A percentile compares a stretch with the other conserved stretches of the same genome.
phyloP scores from a whole-genome alignment of 1,284 basidiomycete genomes.

The Volvariella volvacea region DNA sequence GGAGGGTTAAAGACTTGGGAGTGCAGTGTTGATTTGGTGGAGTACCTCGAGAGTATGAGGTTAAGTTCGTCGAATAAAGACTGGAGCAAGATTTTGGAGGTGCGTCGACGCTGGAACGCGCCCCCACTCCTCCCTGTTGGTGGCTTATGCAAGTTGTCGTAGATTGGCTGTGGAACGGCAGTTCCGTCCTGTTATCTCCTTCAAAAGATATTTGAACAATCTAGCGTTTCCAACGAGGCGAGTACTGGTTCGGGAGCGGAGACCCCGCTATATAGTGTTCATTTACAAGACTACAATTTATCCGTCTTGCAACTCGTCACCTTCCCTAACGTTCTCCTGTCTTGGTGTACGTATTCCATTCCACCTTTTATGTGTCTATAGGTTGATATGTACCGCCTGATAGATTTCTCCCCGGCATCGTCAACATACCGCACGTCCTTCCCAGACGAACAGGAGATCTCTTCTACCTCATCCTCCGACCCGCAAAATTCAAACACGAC shows the following conservation, averaged over 20 bases:
- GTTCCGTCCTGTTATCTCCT: conserved; percentile 78
- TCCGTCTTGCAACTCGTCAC: conserved; percentile 82
- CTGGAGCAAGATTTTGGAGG: conserved; percentile 58
- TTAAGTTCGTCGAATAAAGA: conserved; percentile 20
- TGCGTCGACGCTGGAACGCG: conserved; percentile 19
- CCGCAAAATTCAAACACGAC: too few species aligned
- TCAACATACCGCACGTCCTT: too few species aligned
- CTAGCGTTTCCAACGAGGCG: conserved; percentile 25
- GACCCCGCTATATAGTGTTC: conserved; percentile 29
- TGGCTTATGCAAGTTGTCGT: conserved; percentile 1
- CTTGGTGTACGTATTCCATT: conserved; percentile 63
- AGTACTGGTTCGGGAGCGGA: conserved; percentile 18
- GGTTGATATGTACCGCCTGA: too few species aligned
- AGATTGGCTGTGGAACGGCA: conserved; percentile 93
- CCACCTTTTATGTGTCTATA: not conserved
- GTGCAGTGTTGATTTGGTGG: conserved; percentile 84
- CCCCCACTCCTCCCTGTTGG: conserved; percentile 7
- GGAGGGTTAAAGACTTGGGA: conserved; percentile 99
- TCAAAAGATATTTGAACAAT: conserved; percentile 47
- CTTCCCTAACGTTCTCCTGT: conserved; percentile 81
- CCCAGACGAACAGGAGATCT: too few species aligned
- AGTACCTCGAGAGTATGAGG: conserved; percentile 37
- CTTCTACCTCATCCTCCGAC: too few species aligned
- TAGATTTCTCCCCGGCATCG: too few species aligned
- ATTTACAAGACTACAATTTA: conserved; percentile 91